Conservation (phyloP, 2,329 filamentous ascomycete genomes). For the Boeremia exigua region DNA sequence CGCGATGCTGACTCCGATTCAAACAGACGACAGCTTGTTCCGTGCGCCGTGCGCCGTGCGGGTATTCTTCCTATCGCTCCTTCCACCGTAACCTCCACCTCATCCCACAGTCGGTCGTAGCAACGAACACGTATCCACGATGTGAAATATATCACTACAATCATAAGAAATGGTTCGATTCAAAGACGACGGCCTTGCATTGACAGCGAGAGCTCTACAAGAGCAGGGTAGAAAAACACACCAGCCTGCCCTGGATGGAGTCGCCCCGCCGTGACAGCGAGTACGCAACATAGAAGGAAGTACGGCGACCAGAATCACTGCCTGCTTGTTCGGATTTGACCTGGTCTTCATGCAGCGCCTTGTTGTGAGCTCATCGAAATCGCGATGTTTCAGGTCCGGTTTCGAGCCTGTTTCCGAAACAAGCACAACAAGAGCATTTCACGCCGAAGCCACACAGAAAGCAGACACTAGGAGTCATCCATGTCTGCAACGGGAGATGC, state of each 20-base stretch:
- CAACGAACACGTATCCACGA: neutral
- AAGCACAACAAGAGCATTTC: conserved; percentile 15
- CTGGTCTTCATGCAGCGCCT: neutral
- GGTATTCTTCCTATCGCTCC: neutral
- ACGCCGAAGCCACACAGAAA: conserved; percentile 16
- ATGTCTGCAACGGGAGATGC: conserved; percentile 17
- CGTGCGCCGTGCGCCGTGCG: neutral
- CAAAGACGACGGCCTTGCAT: no score
- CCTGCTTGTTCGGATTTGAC: neutral
- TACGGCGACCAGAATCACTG: neutral
- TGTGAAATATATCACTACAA: no score
- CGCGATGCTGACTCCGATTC: neutral
- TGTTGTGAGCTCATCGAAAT: conserved; percentile 14
- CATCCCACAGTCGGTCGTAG: neutral
- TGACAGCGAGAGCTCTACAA: no score
- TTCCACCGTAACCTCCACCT: neutral
- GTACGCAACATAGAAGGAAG: neutral
- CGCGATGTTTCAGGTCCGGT: conserved; percentile 36
- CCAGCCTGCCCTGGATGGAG: no score
- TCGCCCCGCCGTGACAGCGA: neutral
- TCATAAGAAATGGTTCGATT: no score
- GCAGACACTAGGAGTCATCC: conserved; percentile 20
- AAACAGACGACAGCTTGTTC: neutral
- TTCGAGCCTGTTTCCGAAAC: conserved; percentile 35
- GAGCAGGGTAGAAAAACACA: no score